phyloP scores from a whole-genome alignment of 352 stramenopile genomes.

The Phytophthora hibernalis region DNA sequence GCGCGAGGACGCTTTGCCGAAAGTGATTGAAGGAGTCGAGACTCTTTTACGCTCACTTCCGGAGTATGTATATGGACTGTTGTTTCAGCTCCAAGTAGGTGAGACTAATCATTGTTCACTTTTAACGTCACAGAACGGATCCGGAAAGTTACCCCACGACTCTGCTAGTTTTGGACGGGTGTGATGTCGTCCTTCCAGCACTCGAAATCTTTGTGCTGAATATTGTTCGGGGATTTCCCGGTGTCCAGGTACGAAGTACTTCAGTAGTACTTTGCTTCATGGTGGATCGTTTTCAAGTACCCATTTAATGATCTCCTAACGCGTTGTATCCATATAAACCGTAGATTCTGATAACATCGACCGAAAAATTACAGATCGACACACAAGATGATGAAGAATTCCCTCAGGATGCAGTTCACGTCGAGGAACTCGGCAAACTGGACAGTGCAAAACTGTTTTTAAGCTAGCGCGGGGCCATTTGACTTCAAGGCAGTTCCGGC shows the following conservation, averaged over 20 bases:
- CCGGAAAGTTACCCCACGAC: slow-evolving; percentile 26
- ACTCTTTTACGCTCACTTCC: slow-evolving; percentile 42
- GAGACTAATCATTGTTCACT: slow-evolving; percentile 10
- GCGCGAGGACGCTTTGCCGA: slow-evolving; percentile 36
- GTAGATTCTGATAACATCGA: slow-evolving; percentile 50
- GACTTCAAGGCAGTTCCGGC: slow-evolving; percentile 42
- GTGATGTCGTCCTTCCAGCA: slow-evolving; percentile 50
- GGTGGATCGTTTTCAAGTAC: neutral
- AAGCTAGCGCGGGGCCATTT: slow-evolving; percentile 51
- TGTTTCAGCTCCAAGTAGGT: neutral
- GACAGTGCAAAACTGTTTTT: slow-evolving; percentile 60
- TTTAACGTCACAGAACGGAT: slow-evolving; percentile 22
- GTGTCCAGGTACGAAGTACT: slow-evolving; percentile 69
- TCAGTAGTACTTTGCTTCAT: slow-evolving; percentile 4
- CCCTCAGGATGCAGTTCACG: slow-evolving; percentile 31
- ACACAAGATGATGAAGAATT: slow-evolving; percentile 20
- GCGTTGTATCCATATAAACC: neutral
- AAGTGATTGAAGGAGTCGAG: slow-evolving; percentile 39
- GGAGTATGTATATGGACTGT: slow-evolving; percentile 31
- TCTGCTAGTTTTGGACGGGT: slow-evolving; percentile 72
- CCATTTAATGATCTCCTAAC: neutral
- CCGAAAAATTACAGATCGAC: slow-evolving; percentile 36
- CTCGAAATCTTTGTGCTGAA: slow-evolving; percentile 56
- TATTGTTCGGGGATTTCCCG: slow-evolving; percentile 44
- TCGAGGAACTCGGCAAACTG: slow-evolving; percentile 47